Base-by-base conservation (phyloP, 495 filamentous ascomycete species). In the Aspergillus ostianus region DNA sequence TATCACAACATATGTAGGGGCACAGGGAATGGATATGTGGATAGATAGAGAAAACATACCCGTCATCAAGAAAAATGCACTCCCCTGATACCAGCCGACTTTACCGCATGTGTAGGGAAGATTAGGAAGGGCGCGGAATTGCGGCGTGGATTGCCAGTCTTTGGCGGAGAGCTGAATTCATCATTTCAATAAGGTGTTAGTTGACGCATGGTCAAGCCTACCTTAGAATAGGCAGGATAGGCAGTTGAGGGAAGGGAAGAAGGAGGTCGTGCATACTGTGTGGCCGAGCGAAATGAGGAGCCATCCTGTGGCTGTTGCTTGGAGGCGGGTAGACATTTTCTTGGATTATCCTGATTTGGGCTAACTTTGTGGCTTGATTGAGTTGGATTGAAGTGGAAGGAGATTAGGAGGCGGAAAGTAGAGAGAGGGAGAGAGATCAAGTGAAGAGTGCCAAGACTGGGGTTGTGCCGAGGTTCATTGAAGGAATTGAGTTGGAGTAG, bases 31-130 rank as follows among this genome's bases (percentile, higher is more conserved):
- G 36, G 21, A 51, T 23, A 19, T 20, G 8, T 15, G 10, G 23
- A 30, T 53, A 10, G 53, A 44, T 15, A 20, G 6, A 30, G 41
- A 53, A 53, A 9, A 13, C 6, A 56, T 19, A 26, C 69, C 71
- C 9, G 61, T 70, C 26, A 73, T 56, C 26, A 73, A 27, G 51
- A 70, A 64, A 26, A 64, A 73, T 4, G 49, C 67, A 55, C 69
- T 70, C 17, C 71, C 71, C 60, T 73, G 71, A 49, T 68, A 70
- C 71, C 71, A 73, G 29, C 67, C 71, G 9, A 61, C 67, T 3
- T 56, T 68, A 44, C 64, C 66, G 53, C 69, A 68, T 32, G 69
- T 67, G 55, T 61, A 68, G 49, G 69, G 65, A 12, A 70, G 58
- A 32, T 53, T 66, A 15, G 69, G 71, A 5, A 72, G 56, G 19